These are phyloP conservation scores for Heterobasidion irregulare DNA, from an alignment of 1,284 basidiomycete genomes.

Conservation along the genomic window DNA sequence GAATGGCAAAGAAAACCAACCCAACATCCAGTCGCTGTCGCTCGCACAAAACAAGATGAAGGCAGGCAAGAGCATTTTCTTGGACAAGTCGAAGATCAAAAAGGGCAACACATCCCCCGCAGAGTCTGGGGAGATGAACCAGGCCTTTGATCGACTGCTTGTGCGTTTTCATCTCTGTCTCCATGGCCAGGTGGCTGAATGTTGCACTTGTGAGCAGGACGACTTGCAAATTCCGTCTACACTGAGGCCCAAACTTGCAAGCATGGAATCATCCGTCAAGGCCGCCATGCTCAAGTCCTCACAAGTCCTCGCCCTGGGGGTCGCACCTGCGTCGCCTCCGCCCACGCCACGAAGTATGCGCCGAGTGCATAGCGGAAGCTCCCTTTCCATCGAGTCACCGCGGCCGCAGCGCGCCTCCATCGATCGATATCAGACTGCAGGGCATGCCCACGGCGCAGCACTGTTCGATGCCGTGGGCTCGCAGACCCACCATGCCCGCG, in stretches of 20 bases:
- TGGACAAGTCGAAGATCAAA: constrained; percentile 21
- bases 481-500: constrained; percentile 24
- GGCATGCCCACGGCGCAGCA: neutral
- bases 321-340: constrained; percentile 15
- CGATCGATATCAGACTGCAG: constrained; percentile 24
- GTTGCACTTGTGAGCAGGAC: constrained; percentile 37
- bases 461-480: neutral
- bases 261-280: constrained; percentile 77
- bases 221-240: constrained; percentile 78
- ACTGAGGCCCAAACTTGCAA: constrained; percentile 66
- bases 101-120: constrained; percentile 27
- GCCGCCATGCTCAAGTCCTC: constrained; percentile 85
- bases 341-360: constrained; percentile 33
- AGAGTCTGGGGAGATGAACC: constrained; percentile 37
- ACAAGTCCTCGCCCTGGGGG: constrained; percentile 59
- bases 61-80: constrained; percentile 14
- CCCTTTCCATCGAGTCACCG: constrained; percentile 46
- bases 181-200: neutral
- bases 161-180: constrained; percentile 27
- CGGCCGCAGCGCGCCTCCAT: constrained; percentile 19
- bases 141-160: constrained; percentile 67
- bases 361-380: constrained; percentile 61
- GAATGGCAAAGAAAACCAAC: constrained; percentile 55
- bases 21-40: constrained; percentile 23
- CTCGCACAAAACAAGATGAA: constrained; percentile 9